These are phyloP conservation scores for Vicia villosa DNA, from an alignment of 306 rosid genomes.

Conservation along the genomic window DNA sequence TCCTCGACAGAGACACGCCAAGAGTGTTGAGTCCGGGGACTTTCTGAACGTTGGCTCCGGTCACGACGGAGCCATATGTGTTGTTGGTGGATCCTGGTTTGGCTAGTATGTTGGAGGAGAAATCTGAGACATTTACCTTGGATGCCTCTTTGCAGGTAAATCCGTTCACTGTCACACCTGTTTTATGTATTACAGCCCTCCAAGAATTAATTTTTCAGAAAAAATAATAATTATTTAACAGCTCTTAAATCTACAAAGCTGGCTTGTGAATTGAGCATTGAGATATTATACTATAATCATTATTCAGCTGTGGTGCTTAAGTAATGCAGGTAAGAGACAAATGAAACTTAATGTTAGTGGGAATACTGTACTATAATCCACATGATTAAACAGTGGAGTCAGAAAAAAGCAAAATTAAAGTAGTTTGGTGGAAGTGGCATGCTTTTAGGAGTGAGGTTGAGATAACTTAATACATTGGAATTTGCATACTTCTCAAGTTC, in stretches of 20 bases:
- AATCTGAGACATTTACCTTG: conserved; percentile 67
- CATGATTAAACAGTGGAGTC: conserved; percentile 26
- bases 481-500: background rate
- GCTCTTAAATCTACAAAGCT: background rate
- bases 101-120: conserved; percentile 63
- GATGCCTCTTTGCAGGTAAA: conserved; percentile 66
- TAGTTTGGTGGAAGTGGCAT: conserved; percentile 20
- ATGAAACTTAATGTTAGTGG: background rate
- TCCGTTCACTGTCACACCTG: conserved; percentile 70
- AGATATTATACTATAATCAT: background rate
- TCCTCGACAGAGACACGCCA: conserved; percentile 72
- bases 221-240: background rate
- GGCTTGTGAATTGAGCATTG: background rate
- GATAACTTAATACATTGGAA: background rate
- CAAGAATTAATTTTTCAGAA: conserved; percentile 1
- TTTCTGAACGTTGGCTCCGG: conserved; percentile 67
- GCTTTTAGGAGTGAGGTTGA: conserved; percentile 14
- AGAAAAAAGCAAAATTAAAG: conserved; percentile 33
- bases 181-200: conserved; percentile 5
- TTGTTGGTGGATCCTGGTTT: conserved; percentile 76
- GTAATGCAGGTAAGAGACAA: background rate
- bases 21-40: conserved; percentile 90
- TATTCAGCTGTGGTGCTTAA: background rate
- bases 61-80: conserved; percentile 69
- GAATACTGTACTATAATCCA: background rate